Percentiles rank a stretch among this genome's conserved stretches.
phyloP scores from a whole-genome alignment of 352 stramenopile species.

The Globisporangium paroecandrum region DNA sequence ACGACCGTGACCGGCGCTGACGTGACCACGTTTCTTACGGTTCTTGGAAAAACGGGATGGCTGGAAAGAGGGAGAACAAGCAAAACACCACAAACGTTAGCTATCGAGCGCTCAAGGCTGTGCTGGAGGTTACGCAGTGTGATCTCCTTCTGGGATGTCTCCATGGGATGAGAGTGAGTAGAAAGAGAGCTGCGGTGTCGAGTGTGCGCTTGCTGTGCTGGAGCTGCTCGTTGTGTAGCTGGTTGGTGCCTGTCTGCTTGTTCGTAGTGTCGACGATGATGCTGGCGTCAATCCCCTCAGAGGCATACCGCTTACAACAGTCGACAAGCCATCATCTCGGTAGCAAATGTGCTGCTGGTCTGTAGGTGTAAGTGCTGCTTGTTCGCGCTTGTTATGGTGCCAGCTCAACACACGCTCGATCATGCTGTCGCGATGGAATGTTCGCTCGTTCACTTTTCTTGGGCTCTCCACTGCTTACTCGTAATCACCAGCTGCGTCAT shows the following conservation, averaged over 20 bases:
- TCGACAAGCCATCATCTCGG: background rate
- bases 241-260: background rate
- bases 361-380: background rate
- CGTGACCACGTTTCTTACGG: slow-evolving; percentile 99
- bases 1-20: slow-evolving; percentile 98
- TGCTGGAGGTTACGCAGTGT: background rate
- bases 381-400: background rate
- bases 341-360: background rate
- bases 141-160: background rate
- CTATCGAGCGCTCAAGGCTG: background rate
- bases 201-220: too few species aligned
- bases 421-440: background rate
- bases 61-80: slow-evolving; percentile 20
- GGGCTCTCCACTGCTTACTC: background rate
- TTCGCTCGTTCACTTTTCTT: slow-evolving; percentile 2
- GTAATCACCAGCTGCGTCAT: background rate
- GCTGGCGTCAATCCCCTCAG: background rate
- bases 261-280: background rate
- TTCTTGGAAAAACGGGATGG: slow-evolving; percentile 94
- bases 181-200: background rate
- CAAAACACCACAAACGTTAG: slow-evolving; percentile 6
- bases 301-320: background rate
- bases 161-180: background rate
- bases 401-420: background rate
- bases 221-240: background rate